Base-by-base conservation (phyloP, 306 rosid genomes). In the Vachellia collinsii region DNA sequence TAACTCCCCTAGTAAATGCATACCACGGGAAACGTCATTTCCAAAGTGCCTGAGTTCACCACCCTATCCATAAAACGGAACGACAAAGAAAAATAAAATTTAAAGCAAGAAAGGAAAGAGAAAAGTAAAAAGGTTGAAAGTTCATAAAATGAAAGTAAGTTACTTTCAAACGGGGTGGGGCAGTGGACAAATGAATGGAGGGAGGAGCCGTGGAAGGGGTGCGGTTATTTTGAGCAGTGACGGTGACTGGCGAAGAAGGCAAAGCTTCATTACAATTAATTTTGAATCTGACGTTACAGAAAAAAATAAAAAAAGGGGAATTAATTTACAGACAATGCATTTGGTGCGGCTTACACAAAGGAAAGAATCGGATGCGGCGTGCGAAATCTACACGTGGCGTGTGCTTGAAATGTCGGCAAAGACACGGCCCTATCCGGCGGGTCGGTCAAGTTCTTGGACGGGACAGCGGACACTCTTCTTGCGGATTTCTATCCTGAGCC, bases 31-130 rank as follows among this genome's bases (percentile, higher is more conserved):
- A 71, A 50, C 70, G 74, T 4, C 79, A 78, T 79, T 79, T 68
- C 50, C 79, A 36, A 73, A 62, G 47, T 23, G 47, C 34, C 78
- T 23, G 83, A 85, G 77, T 6, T 75, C 84, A 76, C 83, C 75
- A 22, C 42, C 69, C 67, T 66, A 41, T 41, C 25, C 0, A 59
- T 51, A 37, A 68, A 77, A 85, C 75, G 69, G 70, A 71, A 7
- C 20, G 66, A 36, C 14, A 41, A 17, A 44, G 79, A 47, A 9
- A 41, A 51, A 48, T 29, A 6, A 13, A 23, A 11, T 34, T 39
- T 13, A 14, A 25, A 47, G 63, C 29, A 56, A 20, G 11, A 22
- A 56, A 20, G 23, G 23, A 25, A 0, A 13, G 63, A 44, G 34
- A 29, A 29, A 29, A 29, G 34, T 29, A 29, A 9, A 50, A 34